phyloP scores from a whole-genome alignment of 140 eudicot genomes.

The Flaveria floridana region DNA sequence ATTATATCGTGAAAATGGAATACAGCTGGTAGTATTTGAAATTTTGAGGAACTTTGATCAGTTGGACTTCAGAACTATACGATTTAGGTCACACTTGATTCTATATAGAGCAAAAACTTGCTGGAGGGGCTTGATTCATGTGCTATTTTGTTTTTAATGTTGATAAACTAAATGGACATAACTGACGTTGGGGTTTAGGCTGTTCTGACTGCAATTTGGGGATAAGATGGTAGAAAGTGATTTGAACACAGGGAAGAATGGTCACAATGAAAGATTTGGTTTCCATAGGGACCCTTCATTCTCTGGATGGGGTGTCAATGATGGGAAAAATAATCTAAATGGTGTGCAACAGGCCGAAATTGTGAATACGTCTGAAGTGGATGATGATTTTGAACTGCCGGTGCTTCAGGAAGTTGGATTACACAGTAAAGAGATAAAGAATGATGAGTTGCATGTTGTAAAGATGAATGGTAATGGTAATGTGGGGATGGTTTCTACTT shows the following conservation, averaged over 20 bases:
- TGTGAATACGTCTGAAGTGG: constrained; percentile 30
- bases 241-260: constrained; percentile 21
- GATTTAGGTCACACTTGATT: constrained; percentile 25
- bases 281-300: constrained; percentile 42
- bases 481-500: constrained; percentile 29
- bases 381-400: constrained; percentile 51
- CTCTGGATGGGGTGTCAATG: constrained; percentile 39
- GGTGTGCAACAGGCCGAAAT: constrained; percentile 29
- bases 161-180: neutral
- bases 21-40: constrained; percentile 17
- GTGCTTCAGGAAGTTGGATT: constrained; percentile 40
- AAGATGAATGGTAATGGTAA: constrained; percentile 36
- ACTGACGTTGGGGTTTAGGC: constrained; percentile 26
- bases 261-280: constrained; percentile 21
- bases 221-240: constrained; percentile 52
- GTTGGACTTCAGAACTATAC: constrained; percentile 26
- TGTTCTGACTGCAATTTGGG: constrained; percentile 21
- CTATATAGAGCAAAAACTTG: constrained; percentile 8
- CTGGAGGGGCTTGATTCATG: neutral
- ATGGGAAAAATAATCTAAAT: constrained; percentile 16
- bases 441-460: constrained; percentile 20
- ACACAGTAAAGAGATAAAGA: neutral
- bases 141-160: neutral
- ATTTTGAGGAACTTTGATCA: constrained; percentile 26
- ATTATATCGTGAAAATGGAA: neutral